Conservation (phyloP, 2,329 filamentous ascomycete species). For the Magnaporthiopsis incrustans region DNA sequence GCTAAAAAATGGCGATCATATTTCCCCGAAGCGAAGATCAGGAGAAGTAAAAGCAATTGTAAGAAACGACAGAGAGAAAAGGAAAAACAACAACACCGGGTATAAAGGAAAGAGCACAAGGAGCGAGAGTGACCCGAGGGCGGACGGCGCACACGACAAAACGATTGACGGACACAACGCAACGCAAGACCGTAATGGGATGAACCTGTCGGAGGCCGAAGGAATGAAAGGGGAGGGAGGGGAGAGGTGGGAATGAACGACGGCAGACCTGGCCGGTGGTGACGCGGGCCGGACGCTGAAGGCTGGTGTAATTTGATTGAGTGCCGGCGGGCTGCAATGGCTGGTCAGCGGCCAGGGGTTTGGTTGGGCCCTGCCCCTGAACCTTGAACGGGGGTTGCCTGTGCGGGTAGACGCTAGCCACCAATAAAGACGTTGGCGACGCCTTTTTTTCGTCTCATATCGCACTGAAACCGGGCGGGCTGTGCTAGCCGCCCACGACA, state of each 20-base stretch:
- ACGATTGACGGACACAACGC: neutral
- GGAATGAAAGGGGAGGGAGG: neutral
- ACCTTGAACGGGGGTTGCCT: neutral
- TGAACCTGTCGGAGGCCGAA: neutral
- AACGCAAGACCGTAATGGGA: neutral
- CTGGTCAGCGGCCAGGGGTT: neutral
- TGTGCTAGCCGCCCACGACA: neutral
- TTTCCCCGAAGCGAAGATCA: neutral
- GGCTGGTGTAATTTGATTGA: neutral
- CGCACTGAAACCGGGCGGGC: neutral
- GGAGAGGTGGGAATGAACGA: neutral
- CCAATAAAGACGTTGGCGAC: neutral
- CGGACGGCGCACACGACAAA: neutral
- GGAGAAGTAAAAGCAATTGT: neutral
- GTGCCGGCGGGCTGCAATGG: neutral
- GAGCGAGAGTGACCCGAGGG: neutral
- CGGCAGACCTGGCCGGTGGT: neutral
- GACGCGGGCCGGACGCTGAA: neutral
- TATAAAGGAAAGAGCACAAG: neutral
- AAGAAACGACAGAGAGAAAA: conserved; percentile 3
- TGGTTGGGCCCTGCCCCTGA: neutral
- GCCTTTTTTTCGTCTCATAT: no score
- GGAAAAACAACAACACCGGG: neutral
- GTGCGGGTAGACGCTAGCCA: neutral
- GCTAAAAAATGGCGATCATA: neutral